Base-by-base conservation (phyloP, 2,329 filamentous ascomycete species). In the Conoideocrella luteorostrata region DNA sequence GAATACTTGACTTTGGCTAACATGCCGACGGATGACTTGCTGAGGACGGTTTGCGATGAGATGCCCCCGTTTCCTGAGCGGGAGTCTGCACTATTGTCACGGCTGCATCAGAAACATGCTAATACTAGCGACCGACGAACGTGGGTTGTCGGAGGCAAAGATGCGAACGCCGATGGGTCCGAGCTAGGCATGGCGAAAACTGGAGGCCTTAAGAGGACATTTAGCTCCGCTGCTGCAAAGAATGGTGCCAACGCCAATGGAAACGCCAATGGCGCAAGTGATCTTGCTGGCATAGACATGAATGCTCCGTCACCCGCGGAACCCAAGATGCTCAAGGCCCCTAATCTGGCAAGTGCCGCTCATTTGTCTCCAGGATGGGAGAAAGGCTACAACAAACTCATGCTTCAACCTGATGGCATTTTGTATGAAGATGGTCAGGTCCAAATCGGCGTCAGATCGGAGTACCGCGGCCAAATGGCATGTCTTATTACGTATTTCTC, bases 21-120 rank as follows among this genome's bases (percentile, higher is more conserved):
- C 26, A 75, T 94, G 61, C 86, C 88, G 1, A 88, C 88, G 0
- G 93, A 98, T 56, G 90, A 97, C 52, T 76, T 98, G 6, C 73
- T 98, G 11, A 81, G 93, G 41, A 97, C 93, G 0, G 83, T 98
- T 5, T 95, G 90, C 63, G 93, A 98, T 55, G 93, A 98, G 63
- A 98, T 98, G 94, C 93, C 93, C 3, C 90, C 93, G 0, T 98
- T 97, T 67, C 94, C 93, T 0, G 90, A 98, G 63, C 77, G 94
- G 47, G 84, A 95, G 46, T 97, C 93, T 5, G 91, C 93, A 2
- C 72, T 98, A 22, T 73, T 98, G 10, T 96, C 91, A 30, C 79
- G 93, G 46, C 75, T 98, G 39, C 91, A 98, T 65, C 89, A 95
- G 65, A 97, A 95, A 69, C 89, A 94, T 57, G 86, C 86, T 38